Conservation (phyloP, 2,329 filamentous ascomycete genomes). For the Emericellopsis cladophorae region DNA sequence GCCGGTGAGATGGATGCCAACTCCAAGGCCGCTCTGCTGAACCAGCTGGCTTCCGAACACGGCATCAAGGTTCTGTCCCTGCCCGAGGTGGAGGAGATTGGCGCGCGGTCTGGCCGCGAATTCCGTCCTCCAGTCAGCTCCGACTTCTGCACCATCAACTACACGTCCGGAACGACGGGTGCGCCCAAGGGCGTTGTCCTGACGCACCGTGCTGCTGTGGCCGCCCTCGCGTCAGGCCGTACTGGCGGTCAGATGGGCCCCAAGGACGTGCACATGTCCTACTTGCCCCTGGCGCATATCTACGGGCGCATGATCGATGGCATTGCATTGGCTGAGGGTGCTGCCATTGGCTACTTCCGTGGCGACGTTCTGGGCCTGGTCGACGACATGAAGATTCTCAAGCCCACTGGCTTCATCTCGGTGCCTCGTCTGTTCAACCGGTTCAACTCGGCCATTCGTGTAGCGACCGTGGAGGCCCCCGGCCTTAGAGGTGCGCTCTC, state of each 20-base stretch:
- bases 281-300: constrained; percentile 89
- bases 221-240: constrained; percentile 52
- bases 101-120: constrained; percentile 54
- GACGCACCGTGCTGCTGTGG: constrained; percentile 69
- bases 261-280: constrained; percentile 62
- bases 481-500: constrained; percentile 75
- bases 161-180: constrained; percentile 77
- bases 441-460: constrained; percentile 72
- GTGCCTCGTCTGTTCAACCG: constrained; percentile 88
- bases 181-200: constrained; percentile 74
- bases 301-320: constrained; percentile 81
- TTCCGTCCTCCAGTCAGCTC: constrained; percentile 60
- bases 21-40: constrained; percentile 70
- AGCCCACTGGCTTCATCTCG: constrained; percentile 72
- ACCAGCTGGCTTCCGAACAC: constrained; percentile 57
- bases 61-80: constrained; percentile 74
- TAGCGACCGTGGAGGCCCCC: constrained; percentile 63
- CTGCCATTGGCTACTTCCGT: constrained; percentile 81
- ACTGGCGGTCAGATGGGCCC: constrained; percentile 35
- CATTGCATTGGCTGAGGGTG: constrained; percentile 56
- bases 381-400: constrained; percentile 81
- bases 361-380: constrained; percentile 77
- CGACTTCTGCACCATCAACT: constrained; percentile 82
- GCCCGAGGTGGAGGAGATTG: constrained; percentile 68
- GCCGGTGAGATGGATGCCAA: constrained; percentile 63